A percentile compares a stretch with the other conserved stretches of the same genome.
These are phyloP conservation scores for Pseudogymnoascus sp. DNA, from an alignment of 2,329 filamentous ascomycete species.

Conservation along the genomic window DNA sequence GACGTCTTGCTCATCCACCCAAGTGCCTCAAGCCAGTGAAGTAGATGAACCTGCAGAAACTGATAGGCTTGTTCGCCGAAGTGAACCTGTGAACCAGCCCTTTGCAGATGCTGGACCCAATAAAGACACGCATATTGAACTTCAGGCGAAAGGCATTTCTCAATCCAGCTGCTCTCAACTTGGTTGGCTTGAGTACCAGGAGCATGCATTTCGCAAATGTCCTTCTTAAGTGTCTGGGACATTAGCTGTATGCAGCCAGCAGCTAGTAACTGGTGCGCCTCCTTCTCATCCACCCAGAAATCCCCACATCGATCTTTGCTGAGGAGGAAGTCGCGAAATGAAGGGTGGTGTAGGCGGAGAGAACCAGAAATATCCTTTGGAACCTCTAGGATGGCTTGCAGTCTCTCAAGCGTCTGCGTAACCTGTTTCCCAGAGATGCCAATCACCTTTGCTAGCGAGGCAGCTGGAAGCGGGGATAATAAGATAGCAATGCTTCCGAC, in stretches of 20 bases:
- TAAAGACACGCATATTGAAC: constrained; percentile 16
- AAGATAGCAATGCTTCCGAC: constrained; percentile 12
- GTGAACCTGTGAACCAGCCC: not conserved
- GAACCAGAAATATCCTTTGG: constrained; percentile 9
- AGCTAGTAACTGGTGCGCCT: constrained; percentile 26
- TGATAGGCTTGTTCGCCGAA: not conserved
- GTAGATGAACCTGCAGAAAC: not conserved
- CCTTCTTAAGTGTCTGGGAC: constrained; percentile 22
- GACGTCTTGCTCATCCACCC: constrained; percentile 9
- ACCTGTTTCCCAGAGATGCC: not conserved
- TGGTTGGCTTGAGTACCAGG: constrained; percentile 16
- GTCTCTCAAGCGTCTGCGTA: constrained; percentile 10
- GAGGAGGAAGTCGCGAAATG: constrained; percentile 27
- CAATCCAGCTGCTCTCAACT: constrained; percentile 16
- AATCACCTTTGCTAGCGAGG: constrained; percentile 12
- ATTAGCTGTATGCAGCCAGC: constrained; percentile 24
- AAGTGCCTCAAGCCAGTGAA: not conserved
- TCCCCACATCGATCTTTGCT: constrained; percentile 17
- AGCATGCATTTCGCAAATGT: constrained; percentile 24
- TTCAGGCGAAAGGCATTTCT: constrained; percentile 25
- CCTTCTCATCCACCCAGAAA: constrained; percentile 29
- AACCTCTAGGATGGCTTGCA: constrained; percentile 15
- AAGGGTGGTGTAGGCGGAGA: constrained; percentile 21
- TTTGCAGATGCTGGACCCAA: constrained; percentile 15
- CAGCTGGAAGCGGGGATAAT: constrained; percentile 11